Base-by-base conservation (phyloP, 1,139 yeast species). In the Yamadazyma diddensiae region DNA sequence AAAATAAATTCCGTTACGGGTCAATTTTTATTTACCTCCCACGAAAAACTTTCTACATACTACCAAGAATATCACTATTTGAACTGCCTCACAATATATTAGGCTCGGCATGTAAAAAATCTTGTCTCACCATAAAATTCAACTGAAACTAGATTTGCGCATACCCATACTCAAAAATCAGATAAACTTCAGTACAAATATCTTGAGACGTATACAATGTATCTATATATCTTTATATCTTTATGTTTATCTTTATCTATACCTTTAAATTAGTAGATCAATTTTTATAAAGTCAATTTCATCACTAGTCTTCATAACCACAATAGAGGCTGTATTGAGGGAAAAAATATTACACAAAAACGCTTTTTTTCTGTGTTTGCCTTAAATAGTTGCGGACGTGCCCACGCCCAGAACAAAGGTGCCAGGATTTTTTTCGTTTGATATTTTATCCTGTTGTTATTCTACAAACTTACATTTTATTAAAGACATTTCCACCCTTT, bases 281-380 rank as follows among this genome's bases (percentile, higher is more conserved):
- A n/a, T n/a, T n/a, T n/a, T n/a, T n/a, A n/a, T n/a, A n/a, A n/a
- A n/a, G n/a, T n/a, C n/a, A n/a, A n/a, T n/a, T n/a, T n/a, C n/a
- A n/a, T n/a, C n/a, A n/a, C n/a, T n/a, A n/a, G n/a, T n/a, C n/a
- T 21, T 12, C 25, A 17, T 18, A 30, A 31, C 23, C 29, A 31
- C 16, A 31, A 31, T 31, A 31, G 34, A 31, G 39, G 39, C 39
- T 33, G 30, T 36, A 36, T 24, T 25, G 15, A n/a, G 8, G 20
- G 15, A 31, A 31, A 25, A 31, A 32, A 28, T 26, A 28, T 31
- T 28, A 29, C 32, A 29, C 24, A 29, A 24, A 29, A 28, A 28
- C 32, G 12, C 24, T 29, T 29, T 29, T 28, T 23, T 18, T 18
- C 23, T n/a, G 23, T n/a, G 11, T 21, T 21, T 6, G 23, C 24